Evolutionary conservation across 73 alveolate species (phyloP).

Genomic region (Symbiodinium natans): DNA sequence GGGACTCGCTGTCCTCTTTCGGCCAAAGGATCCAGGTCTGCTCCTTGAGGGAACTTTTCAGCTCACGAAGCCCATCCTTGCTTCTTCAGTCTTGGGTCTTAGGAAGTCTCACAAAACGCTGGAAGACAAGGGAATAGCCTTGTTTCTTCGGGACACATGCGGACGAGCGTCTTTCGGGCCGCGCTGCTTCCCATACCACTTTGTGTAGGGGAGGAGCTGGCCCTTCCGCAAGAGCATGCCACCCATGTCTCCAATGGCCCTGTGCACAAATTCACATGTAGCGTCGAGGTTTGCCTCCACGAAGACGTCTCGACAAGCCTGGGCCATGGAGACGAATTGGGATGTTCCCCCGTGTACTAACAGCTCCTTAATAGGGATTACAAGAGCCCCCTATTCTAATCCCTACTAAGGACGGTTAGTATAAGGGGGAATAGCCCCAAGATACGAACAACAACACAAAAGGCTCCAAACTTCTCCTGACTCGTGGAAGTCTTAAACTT

Average conservation of each 20-base stretch:
- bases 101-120: no score
- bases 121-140: no score
- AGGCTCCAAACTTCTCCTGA: no score
- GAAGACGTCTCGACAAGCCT: not conserved
- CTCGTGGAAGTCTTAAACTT: no score
- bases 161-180: not conserved
- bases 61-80: constrained; percentile 49
- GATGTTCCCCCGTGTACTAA: no score
- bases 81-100: not conserved
- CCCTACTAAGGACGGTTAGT: no score
- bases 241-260: constrained; percentile 8
- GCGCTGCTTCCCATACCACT: constrained; percentile 31
- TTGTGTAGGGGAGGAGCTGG: constrained; percentile 37
- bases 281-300: constrained; percentile 1
- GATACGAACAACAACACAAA: no score
- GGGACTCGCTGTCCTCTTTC: constrained; percentile 12
- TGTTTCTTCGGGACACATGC: not conserved
- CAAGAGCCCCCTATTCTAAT: no score
- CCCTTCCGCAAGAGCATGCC: constrained; percentile 65
- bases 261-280: constrained; percentile 2
- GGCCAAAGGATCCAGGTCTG: constrained; percentile 86
- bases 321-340: not conserved
- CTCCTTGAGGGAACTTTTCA: not conserved
- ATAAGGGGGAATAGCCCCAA: no score
- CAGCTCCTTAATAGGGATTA: no score